Base-by-base conservation (phyloP, 352 stramenopile genomes). In the Globisporangium spiculum region DNA sequence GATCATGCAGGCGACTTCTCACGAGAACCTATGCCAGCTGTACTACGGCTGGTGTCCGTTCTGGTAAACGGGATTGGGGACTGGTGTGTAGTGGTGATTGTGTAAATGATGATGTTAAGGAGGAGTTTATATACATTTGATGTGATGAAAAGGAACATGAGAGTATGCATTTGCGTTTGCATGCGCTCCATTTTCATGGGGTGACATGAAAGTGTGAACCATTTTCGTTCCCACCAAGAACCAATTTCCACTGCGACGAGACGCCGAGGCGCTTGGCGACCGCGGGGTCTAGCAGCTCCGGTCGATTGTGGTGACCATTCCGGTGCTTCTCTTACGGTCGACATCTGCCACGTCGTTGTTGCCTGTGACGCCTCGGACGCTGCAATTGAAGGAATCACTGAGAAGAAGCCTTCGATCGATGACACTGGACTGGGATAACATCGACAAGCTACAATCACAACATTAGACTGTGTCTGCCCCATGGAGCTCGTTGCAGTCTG, bases 11-110 rank as follows among this genome's bases (percentile, higher is more conserved):
- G 98, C 98, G 50, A 99, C 98, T 1, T 99, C 94, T 12, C 96
- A 98, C 66, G 97, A 99, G 73, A 99, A 99, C 84, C 80, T 99
- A 22, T 99, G 96, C 70, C 97, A 99, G 74, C 78, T 98, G 18
- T 99, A 99, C 75, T 98, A 99, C 74, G 98, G 98, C 48, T 99
- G 97, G 97, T 99, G 87, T 76, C 89, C 89, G 34, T 96, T 96
- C 71, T 96, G 89, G 89, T 96, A 83, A 26, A 66, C 27, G 9
- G 16, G 22, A 30, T 34, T 50, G 56, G 24, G 18, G 6, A 58
- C 12, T 27, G 22, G 53, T 12, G 53, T 12, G 6, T 30, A 27
- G 7, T 34, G 26, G 27, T 60, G 27, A 22, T 27, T 6, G 9
- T 46, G 20, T 61, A 32, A 59, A 30, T 24, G 52, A 59, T 44